A percentile compares a stretch with the other conserved stretches of the same genome.
Evolutionary conservation across 108 stramenopile species (phyloP).

Genomic region (Fragilaria crotonensis): DNA sequence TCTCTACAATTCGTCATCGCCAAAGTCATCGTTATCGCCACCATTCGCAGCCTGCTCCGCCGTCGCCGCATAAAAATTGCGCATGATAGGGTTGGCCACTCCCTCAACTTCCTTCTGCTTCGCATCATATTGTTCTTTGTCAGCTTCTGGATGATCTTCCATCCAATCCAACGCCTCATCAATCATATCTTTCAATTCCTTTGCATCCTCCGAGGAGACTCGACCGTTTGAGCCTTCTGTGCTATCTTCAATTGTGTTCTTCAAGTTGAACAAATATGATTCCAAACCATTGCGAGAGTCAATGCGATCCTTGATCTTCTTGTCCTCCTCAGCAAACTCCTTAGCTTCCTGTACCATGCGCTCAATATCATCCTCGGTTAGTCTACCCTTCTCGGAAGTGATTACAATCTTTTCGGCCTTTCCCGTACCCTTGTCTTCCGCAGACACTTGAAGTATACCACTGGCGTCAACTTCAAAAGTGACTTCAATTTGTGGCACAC

Average conservation of each 20-base stretch:
- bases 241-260: slow-evolving; percentile 75
- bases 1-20: slow-evolving; percentile 60
- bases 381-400: slow-evolving; percentile 92
- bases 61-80: slow-evolving; percentile 69
- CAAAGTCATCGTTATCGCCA: slow-evolving; percentile 37
- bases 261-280: slow-evolving; percentile 83
- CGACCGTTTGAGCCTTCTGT: slow-evolving; percentile 68
- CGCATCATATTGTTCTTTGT: slow-evolving; percentile 72
- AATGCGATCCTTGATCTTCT: slow-evolving; percentile 70
- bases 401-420: slow-evolving; percentile 92
- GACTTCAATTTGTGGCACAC: slow-evolving; percentile 93
- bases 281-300: slow-evolving; percentile 88
- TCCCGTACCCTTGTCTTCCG: slow-evolving; percentile 90
- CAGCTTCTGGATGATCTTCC: slow-evolving; percentile 88
- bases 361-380: slow-evolving; percentile 91
- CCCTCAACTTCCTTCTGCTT: slow-evolving; percentile 89
- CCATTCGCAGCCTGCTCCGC: slow-evolving; percentile 32
- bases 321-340: slow-evolving; percentile 86
- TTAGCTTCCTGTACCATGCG: slow-evolving; percentile 94
- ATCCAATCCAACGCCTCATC: slow-evolving; percentile 95
- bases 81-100: slow-evolving; percentile 86
- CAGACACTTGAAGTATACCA: slow-evolving; percentile 89
- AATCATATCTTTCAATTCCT: slow-evolving; percentile 70
- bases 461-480: slow-evolving; percentile 97
- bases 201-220: slow-evolving; percentile 70